These are phyloP conservation scores for Venturia carpophila DNA, from an alignment of 2,329 filamentous ascomycete species.

Conservation along the genomic window DNA sequence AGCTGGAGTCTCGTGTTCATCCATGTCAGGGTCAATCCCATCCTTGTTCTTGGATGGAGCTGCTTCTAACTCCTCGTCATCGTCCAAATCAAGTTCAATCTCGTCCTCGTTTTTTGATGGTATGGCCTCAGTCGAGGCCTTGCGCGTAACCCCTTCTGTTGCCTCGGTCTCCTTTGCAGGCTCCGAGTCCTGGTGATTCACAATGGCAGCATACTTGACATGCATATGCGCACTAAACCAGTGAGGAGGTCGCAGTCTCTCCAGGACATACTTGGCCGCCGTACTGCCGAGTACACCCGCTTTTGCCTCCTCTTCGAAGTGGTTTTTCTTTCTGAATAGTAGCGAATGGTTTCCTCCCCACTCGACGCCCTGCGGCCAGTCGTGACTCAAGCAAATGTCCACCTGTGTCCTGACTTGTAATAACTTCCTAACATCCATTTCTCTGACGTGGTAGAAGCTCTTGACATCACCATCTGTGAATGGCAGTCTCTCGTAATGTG, in stretches of 20 bases:
- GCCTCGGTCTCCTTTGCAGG: background rate
- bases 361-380: slow-evolving; percentile 86
- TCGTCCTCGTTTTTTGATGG: slow-evolving; percentile 28
- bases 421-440: slow-evolving; percentile 85
- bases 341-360: slow-evolving; percentile 60
- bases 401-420: slow-evolving; percentile 78
- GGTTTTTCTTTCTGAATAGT: slow-evolving; percentile 65
- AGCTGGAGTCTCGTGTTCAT: slow-evolving; percentile 40
- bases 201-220: slow-evolving; percentile 67
- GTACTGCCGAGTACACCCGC: slow-evolving; percentile 69
- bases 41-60: slow-evolving; percentile 49
- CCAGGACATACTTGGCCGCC: slow-evolving; percentile 72
- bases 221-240: slow-evolving; percentile 94
- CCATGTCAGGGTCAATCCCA: slow-evolving; percentile 57
- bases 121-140: background rate
- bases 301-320: slow-evolving; percentile 67
- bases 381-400: slow-evolving; percentile 86
- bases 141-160: background rate
- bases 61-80: slow-evolving; percentile 8
- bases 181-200: background rate
- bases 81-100: slow-evolving; percentile 23
- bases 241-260: slow-evolving; percentile 69
- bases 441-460: slow-evolving; percentile 81
- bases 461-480: slow-evolving; percentile 70
- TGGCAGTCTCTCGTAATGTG: slow-evolving; percentile 78